Evolutionary conservation across 345 rosid species (phyloP).

Genomic region (Corymbia maculata): DNA sequence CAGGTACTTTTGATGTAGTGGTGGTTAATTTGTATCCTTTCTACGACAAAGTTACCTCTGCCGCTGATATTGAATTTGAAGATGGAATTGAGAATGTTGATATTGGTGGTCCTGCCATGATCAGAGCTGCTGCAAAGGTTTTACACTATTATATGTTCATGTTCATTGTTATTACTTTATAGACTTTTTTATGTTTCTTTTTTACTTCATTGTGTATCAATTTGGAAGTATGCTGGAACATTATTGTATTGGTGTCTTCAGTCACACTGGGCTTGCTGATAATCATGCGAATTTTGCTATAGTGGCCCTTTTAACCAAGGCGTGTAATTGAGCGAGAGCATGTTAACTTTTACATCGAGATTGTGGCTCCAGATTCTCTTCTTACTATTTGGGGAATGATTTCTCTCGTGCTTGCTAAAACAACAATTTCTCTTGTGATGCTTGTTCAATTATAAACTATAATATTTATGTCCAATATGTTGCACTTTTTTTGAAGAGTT

Average conservation of each 20-base stretch:
- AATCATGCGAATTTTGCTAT: background rate
- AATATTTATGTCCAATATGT: background rate
- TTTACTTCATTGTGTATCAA: background rate
- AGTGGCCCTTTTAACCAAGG: background rate
- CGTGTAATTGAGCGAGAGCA: background rate
- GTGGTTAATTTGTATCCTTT: conserved; percentile 92
- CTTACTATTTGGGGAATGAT: background rate
- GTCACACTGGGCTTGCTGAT: background rate
- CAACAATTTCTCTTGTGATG: background rate
- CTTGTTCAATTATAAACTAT: background rate
- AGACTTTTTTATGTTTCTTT: too few relatives aligned
- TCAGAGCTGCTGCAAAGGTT: conserved; percentile 97
- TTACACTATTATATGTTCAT: background rate
- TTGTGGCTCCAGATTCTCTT: background rate
- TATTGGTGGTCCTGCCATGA: conserved; percentile 97
- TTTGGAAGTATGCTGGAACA: background rate
- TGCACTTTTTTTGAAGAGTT: background rate
- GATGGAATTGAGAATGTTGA: conserved; percentile 96
- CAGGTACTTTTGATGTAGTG: conserved; percentile 91
- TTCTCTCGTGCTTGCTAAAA: background rate
- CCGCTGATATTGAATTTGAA: conserved; percentile 60
- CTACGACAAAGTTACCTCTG: conserved; percentile 75
- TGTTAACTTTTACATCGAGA: background rate
- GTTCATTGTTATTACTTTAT: background rate
- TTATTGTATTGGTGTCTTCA: background rate